Base-by-base conservation (phyloP, 169 alveolate genomes). In the Plasmodium cynomolgi region DNA sequence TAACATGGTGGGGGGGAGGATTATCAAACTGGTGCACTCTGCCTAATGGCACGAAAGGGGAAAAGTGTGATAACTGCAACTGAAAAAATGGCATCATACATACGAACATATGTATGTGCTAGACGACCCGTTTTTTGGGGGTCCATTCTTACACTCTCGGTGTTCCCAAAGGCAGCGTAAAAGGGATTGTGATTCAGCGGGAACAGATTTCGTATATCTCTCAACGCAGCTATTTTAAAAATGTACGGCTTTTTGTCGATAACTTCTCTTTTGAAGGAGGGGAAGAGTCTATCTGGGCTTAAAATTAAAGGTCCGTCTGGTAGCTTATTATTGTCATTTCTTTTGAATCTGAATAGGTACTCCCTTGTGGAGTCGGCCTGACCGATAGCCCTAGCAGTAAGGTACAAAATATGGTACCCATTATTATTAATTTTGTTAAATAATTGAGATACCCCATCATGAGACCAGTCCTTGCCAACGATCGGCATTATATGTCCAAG, bases 101-200 rank as follows among this genome's bases (percentile, higher is more conserved):
- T 58, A 72, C 17, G 41, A 34, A 79, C 44, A 50, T 85, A 56
- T 81, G 29, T 31, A 68, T 58, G n/a, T 68, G 26, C 15, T 9
- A 47, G 34, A 37, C 5, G 20, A 41, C 37, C 9, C 26, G 33
- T 62, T 83, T 13, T 81, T 68, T 84, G 7, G 2, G 15, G 75
- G 34, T 26, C 1, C 39, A 20, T 62, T 34, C 96, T 15, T 96
- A 97, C 98, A 41, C 99, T 97, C 71, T 98, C 99, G 84, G 99
- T 97, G 96, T 99, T 99, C 20, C 99, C 99, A 97, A 99, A 99
- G 7, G 99, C 99, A 17, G 99, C 99, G 92, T 97, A 98, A 95
- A 98, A 98, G 17, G 99, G 99, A 85, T 97, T 95, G 71, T 95
- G 94, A 58, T 97, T 97, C 8, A 96, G 94, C 6, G 99, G 99